Evolutionary conservation across 805 yeast species (phyloP).

Genomic region (Schwanniomyces vanrijiae): DNA sequence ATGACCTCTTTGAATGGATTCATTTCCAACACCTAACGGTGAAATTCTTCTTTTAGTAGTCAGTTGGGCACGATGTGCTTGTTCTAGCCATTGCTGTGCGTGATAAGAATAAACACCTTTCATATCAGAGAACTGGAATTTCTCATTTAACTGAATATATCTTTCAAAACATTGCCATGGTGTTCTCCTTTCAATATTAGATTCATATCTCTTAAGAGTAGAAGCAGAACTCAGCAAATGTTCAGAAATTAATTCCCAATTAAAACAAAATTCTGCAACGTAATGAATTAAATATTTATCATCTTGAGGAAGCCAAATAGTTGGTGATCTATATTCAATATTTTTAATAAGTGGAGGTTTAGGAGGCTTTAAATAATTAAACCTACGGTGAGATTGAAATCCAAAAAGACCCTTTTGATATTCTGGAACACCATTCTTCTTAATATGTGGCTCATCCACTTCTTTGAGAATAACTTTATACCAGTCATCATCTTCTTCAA

Average conservation of each 20-base stretch:
- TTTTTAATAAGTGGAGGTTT: constrained; percentile 83
- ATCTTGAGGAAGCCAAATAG: constrained; percentile 95
- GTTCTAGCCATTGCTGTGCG: constrained; percentile 91
- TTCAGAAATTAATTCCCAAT: constrained; percentile 90
- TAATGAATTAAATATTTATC: constrained; percentile 77
- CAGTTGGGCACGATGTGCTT: constrained; percentile 85
- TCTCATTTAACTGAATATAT: constrained; percentile 87
- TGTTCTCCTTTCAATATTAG: constrained; percentile 91
- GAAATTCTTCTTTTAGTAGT: constrained; percentile 85
- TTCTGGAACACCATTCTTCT: constrained; percentile 30
- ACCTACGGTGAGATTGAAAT: constrained; percentile 48
- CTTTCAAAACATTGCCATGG: constrained; percentile 99
- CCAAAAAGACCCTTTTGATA: constrained; percentile 63
- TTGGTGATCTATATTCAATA: constrained; percentile 81
- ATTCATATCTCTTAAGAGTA: constrained; percentile 58
- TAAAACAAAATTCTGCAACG: constrained; percentile 83
- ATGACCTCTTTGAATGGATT: constrained; percentile 92
- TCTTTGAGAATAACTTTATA: constrained; percentile 55
- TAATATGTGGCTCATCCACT: constrained; percentile 7
- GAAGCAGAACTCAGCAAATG: constrained; percentile 69
- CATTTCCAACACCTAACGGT: constrained; percentile 91
- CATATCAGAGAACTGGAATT: constrained; percentile 82
- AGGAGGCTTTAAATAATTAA: constrained; percentile 78
- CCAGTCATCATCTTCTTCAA: constrained; percentile 65
- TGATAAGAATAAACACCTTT: constrained; percentile 79